These are phyloP conservation scores for Crassisporium funariophilum DNA, from an alignment of 768 basidiomycete species.

Conservation along the genomic window DNA sequence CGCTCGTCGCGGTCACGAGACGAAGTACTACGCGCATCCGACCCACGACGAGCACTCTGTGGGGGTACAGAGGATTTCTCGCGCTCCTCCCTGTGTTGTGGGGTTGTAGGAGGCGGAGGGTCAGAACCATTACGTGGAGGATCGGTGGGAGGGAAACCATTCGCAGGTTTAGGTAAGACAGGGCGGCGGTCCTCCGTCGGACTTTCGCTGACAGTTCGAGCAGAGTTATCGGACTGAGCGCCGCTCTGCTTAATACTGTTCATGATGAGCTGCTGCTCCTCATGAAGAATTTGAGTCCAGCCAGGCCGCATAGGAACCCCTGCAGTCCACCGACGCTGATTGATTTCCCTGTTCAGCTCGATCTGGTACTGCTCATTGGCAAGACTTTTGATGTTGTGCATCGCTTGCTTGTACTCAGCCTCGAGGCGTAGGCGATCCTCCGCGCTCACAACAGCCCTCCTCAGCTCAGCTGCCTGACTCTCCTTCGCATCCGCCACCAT, in stretches of 20 bases:
- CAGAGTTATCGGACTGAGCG: neutral
- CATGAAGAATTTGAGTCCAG: constrained; percentile 32
- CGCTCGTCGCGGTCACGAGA: constrained; percentile 20
- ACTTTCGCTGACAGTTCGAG: constrained; percentile 9
- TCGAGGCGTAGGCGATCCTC: constrained; percentile 36
- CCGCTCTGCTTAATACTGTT: constrained; percentile 45
- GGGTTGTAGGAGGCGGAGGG: constrained; percentile 9
- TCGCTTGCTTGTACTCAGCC: constrained; percentile 39
- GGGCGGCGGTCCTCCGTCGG: constrained; percentile 17
- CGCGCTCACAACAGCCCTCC: constrained; percentile 37
- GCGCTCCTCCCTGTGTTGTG: constrained; percentile 16
- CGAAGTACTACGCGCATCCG: constrained; percentile 19
- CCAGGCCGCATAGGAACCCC: constrained; percentile 32
- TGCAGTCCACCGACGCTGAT: constrained; percentile 51
- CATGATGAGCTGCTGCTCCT: constrained; percentile 46
- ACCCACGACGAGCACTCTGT: constrained; percentile 20
- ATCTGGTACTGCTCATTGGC: constrained; percentile 48
- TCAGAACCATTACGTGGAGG: constrained; percentile 9
- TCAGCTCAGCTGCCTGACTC: constrained; percentile 53
- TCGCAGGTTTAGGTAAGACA: neutral
- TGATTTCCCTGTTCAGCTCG: constrained; percentile 49
- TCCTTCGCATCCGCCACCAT: constrained; percentile 67
- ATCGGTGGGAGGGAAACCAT: constrained; percentile 3
- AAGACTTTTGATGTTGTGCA: constrained; percentile 45
- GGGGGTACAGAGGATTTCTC: constrained; percentile 15